Evolutionary conservation across 306 rosid genomes (phyloP).

Genomic region (Bauhinia variegata): DNA sequence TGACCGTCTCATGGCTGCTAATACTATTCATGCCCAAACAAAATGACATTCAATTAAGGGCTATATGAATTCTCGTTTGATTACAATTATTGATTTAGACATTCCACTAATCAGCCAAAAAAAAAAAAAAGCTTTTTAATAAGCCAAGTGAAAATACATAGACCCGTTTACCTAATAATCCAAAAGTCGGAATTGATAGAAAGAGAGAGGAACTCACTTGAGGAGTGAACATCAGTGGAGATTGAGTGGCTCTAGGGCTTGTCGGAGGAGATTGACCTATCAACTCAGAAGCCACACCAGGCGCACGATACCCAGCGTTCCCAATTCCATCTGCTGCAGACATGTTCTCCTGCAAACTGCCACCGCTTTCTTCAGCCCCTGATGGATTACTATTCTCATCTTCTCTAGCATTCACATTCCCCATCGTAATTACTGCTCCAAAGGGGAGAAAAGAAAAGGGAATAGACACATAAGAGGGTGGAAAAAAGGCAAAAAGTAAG

Average conservation of each 20-base stretch:
- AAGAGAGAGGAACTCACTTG: constrained; percentile 62
- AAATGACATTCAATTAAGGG: constrained; percentile 33
- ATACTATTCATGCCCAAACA: constrained; percentile 14
- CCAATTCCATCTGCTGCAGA: constrained; percentile 37
- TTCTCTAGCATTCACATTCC: constrained; percentile 93
- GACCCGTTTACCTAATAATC: constrained; percentile 14
- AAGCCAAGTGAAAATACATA: constrained; percentile 10
- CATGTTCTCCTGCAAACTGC: constrained; percentile 46
- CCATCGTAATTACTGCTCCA: constrained; percentile 53
- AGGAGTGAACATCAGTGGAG: constrained; percentile 94
- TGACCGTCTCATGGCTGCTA: constrained; percentile 10
- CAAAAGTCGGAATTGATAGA: constrained; percentile 7
- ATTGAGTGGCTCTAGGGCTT: constrained; percentile 91
- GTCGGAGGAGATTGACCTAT: constrained; percentile 95
- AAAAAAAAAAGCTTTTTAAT: background rate
- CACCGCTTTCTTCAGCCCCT: constrained; percentile 49
- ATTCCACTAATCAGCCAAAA: constrained; percentile 5
- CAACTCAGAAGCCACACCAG: constrained; percentile 54
- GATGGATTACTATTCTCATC: constrained; percentile 68
- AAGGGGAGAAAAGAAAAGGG: constrained; percentile 1
- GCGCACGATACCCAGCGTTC: constrained; percentile 23
- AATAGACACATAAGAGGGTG: constrained; percentile 1
- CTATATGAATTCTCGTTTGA: background rate
- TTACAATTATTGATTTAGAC: constrained; percentile 21
- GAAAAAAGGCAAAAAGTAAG: background rate